Evolutionary conservation across 306 rosid genomes (phyloP), one percentile per base, ranked within the genome.

Genomic region (Rosa lucieae): DNA sequence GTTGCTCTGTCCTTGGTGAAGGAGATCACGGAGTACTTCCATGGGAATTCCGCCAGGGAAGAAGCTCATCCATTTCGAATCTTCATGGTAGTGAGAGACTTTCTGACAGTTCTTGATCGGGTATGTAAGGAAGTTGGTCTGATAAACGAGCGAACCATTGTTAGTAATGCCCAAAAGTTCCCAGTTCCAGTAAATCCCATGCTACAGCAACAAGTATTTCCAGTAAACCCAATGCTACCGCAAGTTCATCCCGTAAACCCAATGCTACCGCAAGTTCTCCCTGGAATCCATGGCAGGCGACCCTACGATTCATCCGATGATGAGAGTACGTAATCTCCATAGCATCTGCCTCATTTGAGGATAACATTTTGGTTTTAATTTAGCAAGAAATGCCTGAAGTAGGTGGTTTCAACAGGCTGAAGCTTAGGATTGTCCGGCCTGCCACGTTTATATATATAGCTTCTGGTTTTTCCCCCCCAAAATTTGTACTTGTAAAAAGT

Each of bases 11-110:
- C 97, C 21, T 85, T 95, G 20, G 99, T 95, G 82, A 95, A 91
- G 87, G 99, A 95, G 88, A 91, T 95, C 47, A 93, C 99, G 0
- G 98, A 93, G 84, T 95, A 95, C 77, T 95, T 95, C 86, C 99
- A 95, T 63, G 99, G 99, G 43, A 87, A 95, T 89, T 90, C 91
- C 10, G 80, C 99, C 0, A 95, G 86, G 81, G 99, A 93, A 92
- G 99, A 93, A 82, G 98, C 99, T 85, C 98, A 95, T 84, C 99
- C 99, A 0, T 93, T 93, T 69, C 86, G 99, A 88, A 95, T 95
- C 78, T 95, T 93, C 89, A 73, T 87, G 92, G 98, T 95, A 69
- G 99, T 95, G 51, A 84, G 99, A 80, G 98, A 95, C 84, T 93
- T 95, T 56, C 87, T 95, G 15, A 63, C 84, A 0, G 79, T 87